These are phyloP conservation scores for Puccinia polysora DNA, from an alignment of 1,284 basidiomycete genomes.

Conservation along the genomic window DNA sequence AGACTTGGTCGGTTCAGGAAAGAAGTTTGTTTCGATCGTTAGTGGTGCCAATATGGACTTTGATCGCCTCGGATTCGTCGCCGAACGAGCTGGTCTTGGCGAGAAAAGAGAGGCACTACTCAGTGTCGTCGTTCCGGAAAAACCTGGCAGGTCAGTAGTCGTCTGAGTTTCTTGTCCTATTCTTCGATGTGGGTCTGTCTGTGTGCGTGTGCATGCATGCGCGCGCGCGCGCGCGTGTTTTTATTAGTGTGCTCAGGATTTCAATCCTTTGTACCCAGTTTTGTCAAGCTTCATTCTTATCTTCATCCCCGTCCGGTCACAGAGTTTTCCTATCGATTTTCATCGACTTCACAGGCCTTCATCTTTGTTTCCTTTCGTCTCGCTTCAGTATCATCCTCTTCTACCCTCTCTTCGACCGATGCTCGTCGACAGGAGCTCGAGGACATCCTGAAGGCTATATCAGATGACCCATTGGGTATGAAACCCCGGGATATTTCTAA, in stretches of 20 bases:
- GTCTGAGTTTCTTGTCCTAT: too few species aligned
- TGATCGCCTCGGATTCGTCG: constrained; percentile 87
- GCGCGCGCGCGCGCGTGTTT: too few species aligned
- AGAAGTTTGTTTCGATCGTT: constrained; percentile 83
- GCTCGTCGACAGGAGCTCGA: constrained; percentile 64
- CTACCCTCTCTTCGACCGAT: constrained; percentile 45
- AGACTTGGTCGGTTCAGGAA: constrained; percentile 72
- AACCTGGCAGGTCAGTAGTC: constrained; percentile 78
- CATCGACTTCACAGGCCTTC: constrained; percentile 65
- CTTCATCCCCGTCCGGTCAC: constrained; percentile 89
- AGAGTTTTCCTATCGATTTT: constrained; percentile 94
- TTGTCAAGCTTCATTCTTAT: constrained; percentile 75
- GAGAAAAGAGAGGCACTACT: constrained; percentile 90
- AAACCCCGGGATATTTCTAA: constrained; percentile 82
- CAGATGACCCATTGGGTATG: constrained; percentile 61
- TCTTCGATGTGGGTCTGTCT: too few species aligned
- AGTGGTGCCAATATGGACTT: constrained; percentile 99
- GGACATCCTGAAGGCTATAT: constrained; percentile 57
- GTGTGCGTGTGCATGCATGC: too few species aligned
- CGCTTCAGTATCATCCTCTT: constrained; percentile 57
- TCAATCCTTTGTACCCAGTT: constrained; percentile 66
- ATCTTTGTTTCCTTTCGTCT: constrained; percentile 89
- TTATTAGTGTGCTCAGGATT: too few species aligned
- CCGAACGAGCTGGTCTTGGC: constrained; percentile 93
- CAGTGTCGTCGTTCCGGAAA: constrained; percentile 87